Conservation (phyloP, 192 early-diverging fungal genomes). For the Chytriomyces confervae region DNA sequence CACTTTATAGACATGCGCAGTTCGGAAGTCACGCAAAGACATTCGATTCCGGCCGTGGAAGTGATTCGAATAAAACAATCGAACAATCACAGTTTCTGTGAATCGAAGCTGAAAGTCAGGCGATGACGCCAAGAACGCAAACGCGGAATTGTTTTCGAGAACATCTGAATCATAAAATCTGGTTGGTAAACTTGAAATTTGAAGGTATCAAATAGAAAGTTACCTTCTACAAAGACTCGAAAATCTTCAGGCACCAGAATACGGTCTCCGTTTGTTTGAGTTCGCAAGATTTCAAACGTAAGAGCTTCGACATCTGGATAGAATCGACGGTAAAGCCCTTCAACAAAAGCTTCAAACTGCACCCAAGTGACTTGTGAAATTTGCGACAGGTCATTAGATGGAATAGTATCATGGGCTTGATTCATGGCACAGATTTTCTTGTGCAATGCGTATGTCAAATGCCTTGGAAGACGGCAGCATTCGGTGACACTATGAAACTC, state of each 20-base stretch:
- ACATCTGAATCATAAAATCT: slow-evolving; percentile 60
- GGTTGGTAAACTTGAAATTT: background rate
- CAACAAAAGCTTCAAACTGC: slow-evolving; percentile 34
- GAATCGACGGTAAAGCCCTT: slow-evolving; percentile 19
- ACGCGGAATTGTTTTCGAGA: slow-evolving; percentile 78
- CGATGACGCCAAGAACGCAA: slow-evolving; percentile 80
- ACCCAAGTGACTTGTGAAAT: slow-evolving; percentile 12
- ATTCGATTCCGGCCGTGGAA: slow-evolving; percentile 69
- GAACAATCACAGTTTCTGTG: slow-evolving; percentile 82
- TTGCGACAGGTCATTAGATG: background rate
- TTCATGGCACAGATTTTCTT: slow-evolving; percentile 8
- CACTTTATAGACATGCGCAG: slow-evolving; percentile 62
- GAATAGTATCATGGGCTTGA: background rate
- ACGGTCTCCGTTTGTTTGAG: background rate
- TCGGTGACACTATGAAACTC: slow-evolving; percentile 27
- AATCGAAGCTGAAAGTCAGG: slow-evolving; percentile 82
- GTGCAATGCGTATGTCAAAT: slow-evolving; percentile 28
- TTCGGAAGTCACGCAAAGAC: slow-evolving; percentile 72
- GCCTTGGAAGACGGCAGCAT: slow-evolving; percentile 22
- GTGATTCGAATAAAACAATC: slow-evolving; percentile 77
- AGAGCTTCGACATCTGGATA: slow-evolving; percentile 30
- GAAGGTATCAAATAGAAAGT: background rate
- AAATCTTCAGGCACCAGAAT: slow-evolving; percentile 33
- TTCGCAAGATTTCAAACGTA: slow-evolving; percentile 33
- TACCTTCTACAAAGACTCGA: slow-evolving; percentile 33